Evolutionary conservation across 257 asterid species (phyloP), one percentile per base, ranked within the genome.

Genomic region (Lycium ferocissimum): DNA sequence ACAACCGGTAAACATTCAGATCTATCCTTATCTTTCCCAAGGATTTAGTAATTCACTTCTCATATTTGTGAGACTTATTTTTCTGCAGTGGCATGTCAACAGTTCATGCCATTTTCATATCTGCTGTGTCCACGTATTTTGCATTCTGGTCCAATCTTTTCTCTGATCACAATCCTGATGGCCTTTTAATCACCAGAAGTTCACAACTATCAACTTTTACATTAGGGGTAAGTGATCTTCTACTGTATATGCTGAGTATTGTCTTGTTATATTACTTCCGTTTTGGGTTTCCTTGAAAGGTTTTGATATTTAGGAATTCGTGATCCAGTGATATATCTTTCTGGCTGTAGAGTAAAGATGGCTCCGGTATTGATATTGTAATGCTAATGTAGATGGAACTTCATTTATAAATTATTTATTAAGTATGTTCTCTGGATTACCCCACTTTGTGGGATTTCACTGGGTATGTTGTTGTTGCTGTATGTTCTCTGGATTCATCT

Each of bases 51-150:
- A 38, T 67, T 58, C 47, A 84, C 75, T 65, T 82, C 89, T 90
- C 87, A 92, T 54, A 5, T 35, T 89, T 82, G 83, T 81, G 73
- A 4, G 70, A n/a, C 38, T 43, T 71, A 45, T 87, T 88, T 83
- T 87, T 67, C 57, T 91, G 97, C 97, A 96, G 99, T 37, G 95
- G 95, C 81, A 86, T 95, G 79, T 96, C 99, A 88, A 96, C 98
- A 43, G 87, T 94, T 65, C 99, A 96, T 89, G 99, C 99, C 73
- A 89, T 96, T 85, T 94, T 92, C 84, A 92, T 96, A 86, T 88
- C 99, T 58, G 78, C 80, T 61, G 88, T 91, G 88, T 92, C 99
- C 75, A 72, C 89, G 85, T 96, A 96, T 93, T 94, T 94, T 87
- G 98, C 94, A 45, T 95, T 94, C 92, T 93, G 92, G 94, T 95